These are phyloP conservation scores for Penicillium canescens DNA, from an alignment of 495 filamentous ascomycete genomes.

Conservation along the genomic window DNA sequence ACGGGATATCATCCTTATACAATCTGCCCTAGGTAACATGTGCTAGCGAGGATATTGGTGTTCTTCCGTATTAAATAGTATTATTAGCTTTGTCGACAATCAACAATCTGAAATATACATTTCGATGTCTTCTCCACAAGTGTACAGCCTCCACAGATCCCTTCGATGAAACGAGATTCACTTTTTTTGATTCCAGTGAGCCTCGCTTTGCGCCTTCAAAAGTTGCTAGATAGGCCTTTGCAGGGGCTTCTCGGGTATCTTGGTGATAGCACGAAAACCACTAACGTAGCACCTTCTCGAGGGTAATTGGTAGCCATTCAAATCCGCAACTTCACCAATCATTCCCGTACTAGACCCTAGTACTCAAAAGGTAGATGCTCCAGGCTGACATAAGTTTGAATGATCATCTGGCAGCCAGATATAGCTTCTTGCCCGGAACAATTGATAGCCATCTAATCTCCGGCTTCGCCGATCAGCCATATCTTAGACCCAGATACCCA, in stretches of 20 bases:
- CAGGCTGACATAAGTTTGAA: no score
- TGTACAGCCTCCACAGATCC: background rate
- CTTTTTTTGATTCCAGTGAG: background rate
- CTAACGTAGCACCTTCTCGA: no score
- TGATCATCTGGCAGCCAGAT: no score
- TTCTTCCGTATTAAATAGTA: background rate
- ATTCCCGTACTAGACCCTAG: background rate
- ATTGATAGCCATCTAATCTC: background rate
- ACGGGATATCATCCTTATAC: background rate
- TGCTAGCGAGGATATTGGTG: background rate
- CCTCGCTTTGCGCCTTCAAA: background rate
- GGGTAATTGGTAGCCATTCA: no score
- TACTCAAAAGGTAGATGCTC: background rate
- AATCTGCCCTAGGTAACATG: background rate
- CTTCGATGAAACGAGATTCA: background rate
- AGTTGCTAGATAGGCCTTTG: background rate
- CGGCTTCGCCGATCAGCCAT: background rate
- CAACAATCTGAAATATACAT: background rate
- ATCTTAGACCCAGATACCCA: background rate
- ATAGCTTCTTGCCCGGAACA: no score
- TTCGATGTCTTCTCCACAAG: background rate
- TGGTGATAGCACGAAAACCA: no score
- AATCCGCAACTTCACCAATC: background rate
- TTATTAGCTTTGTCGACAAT: background rate
- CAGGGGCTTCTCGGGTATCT: no score